These are phyloP conservation scores for Iris pallida DNA, from an alignment of 116 monocot genomes.

Conservation along the genomic window DNA sequence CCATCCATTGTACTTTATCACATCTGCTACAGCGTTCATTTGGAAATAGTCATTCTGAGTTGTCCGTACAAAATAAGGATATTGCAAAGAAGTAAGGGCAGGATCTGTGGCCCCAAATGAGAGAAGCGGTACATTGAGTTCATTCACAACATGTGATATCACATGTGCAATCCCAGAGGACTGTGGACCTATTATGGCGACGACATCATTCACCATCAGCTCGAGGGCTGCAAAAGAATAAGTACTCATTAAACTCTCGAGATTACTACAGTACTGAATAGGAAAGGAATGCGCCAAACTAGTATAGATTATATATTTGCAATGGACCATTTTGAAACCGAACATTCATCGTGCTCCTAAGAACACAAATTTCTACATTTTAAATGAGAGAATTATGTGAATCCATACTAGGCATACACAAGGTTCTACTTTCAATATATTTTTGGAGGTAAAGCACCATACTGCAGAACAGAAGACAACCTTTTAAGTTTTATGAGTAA, in stretches of 20 bases:
- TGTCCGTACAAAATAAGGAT: conserved; percentile 69
- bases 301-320: too few relatives aligned
- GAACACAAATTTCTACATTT: too few relatives aligned
- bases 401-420: too few relatives aligned
- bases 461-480: too few relatives aligned
- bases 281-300: too few relatives aligned
- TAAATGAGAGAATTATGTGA: too few relatives aligned
- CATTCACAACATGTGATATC: conserved; percentile 62
- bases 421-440: too few relatives aligned
- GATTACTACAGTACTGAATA: too few relatives aligned
- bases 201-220: conserved; percentile 74
- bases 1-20: conserved; percentile 62
- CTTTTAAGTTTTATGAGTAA: too few relatives aligned
- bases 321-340: too few relatives aligned
- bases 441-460: too few relatives aligned
- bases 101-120: conserved; percentile 93
- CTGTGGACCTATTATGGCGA: conserved; percentile 83
- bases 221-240: conserved; percentile 57
- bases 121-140: conserved; percentile 78
- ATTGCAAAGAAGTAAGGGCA: conserved; percentile 56
- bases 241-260: background rate
- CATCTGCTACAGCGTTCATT: conserved; percentile 75
- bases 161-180: conserved; percentile 86
- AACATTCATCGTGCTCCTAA: too few relatives aligned
- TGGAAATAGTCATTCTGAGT: conserved; percentile 75